These are phyloP conservation scores for Flagelloscypha sp. DNA, from an alignment of 768 basidiomycete species.

Conservation along the genomic window DNA sequence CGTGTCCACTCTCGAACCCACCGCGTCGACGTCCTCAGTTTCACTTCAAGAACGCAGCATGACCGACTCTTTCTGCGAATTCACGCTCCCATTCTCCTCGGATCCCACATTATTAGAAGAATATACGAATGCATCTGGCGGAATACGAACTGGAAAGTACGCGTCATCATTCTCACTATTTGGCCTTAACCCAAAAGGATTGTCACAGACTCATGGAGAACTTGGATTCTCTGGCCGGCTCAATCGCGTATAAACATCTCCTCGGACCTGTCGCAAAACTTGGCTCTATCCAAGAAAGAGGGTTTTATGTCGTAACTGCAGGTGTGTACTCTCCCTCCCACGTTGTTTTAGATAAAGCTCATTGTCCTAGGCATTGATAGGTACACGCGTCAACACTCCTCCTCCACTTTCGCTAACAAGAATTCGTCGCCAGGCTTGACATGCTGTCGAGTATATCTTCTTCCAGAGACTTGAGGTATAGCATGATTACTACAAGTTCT, in stretches of 20 bases:
- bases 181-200: neutral
- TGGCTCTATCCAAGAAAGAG: conserved; percentile 48
- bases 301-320: conserved; percentile 80
- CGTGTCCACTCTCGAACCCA: conserved; percentile 8
- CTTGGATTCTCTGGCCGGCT: conserved; percentile 78
- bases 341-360: no score
- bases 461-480: conserved; percentile 60
- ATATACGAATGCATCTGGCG: conserved; percentile 64
- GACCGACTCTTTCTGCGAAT: conserved; percentile 66
- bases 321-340: no score
- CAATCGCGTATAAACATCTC: conserved; percentile 78
- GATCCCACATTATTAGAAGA: conserved; percentile 52
- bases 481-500: no score
- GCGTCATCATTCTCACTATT: conserved; percentile 9
- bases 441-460: conserved; percentile 55
- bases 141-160: conserved; percentile 62
- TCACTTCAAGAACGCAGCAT: conserved; percentile 35
- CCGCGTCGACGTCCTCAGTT: conserved; percentile 8
- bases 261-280: conserved; percentile 57
- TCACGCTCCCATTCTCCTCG: conserved; percentile 56
- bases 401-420: no score
- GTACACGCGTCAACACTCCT: no score
- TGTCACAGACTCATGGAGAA: conserved; percentile 59
- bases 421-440: conserved; percentile 39
- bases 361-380: no score